phyloP scores from a whole-genome alignment of 192 early-diverging fungal species.

The Coemansia reversa region DNA sequence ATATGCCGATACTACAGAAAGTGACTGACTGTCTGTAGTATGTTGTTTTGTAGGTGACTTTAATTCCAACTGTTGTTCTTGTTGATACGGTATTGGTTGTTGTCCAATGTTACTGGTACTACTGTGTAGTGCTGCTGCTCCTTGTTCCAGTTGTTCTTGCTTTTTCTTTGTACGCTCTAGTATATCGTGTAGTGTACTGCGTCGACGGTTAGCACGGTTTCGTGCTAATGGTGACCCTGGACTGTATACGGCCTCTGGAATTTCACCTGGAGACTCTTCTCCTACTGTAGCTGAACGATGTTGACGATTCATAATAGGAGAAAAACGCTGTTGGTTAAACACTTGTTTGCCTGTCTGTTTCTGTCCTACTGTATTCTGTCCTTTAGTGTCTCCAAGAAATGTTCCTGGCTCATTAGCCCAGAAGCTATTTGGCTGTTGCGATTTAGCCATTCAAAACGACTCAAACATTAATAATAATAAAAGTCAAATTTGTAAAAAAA shows the following conservation, averaged over 20 bases:
- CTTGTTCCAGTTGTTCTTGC: conserved; percentile 11
- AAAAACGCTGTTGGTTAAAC: conserved; percentile 44
- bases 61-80: too few relatives aligned
- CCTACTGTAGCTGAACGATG: conserved; percentile 44
- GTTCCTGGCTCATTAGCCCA: conserved; percentile 43
- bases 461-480: background rate
- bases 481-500: conserved; percentile 1
- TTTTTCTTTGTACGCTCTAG: conserved; percentile 46
- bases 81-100: too few relatives aligned
- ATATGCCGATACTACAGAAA: conserved; percentile 10
- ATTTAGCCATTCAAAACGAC: conserved; percentile 37
- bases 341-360: background rate
- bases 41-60: background rate
- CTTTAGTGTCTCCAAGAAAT: conserved; percentile 20
- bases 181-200: conserved; percentile 47
- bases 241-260: conserved; percentile 27
- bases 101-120: conserved; percentile 1
- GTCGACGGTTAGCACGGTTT: conserved; percentile 32
- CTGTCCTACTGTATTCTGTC: background rate
- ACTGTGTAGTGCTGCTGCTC: conserved; percentile 5
- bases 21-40: background rate
- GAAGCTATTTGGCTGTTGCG: conserved; percentile 30
- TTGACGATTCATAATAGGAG: conserved; percentile 51
- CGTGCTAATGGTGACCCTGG: conserved; percentile 34
- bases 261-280: conserved; percentile 27